Evolutionary conservation across 345 rosid genomes (phyloP).

Genomic region (Gossypium raimondii): DNA sequence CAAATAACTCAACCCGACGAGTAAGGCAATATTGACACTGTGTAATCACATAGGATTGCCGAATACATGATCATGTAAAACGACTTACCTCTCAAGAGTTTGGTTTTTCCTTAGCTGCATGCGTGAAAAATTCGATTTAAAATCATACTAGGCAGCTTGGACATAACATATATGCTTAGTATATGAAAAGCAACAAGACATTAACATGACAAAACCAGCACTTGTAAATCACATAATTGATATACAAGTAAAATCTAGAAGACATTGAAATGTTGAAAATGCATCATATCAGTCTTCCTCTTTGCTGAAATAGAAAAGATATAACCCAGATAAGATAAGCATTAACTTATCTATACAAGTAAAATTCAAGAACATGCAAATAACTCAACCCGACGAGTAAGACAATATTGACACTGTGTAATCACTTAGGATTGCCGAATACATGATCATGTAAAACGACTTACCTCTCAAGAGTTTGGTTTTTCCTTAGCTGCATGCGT

Average conservation of each 20-base stretch:
- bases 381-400: not conserved
- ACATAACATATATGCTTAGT: not conserved
- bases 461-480: slow-evolving; percentile 88
- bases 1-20: not conserved
- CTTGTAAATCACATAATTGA: not conserved
- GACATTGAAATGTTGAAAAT: not conserved
- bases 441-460: not conserved
- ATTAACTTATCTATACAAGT: not conserved
- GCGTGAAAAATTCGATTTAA: slow-evolving; percentile 20
- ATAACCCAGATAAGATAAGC: not conserved
- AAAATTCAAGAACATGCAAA: not conserved
- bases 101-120: slow-evolving; percentile 91
- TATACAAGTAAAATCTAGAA: not conserved
- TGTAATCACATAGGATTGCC: not conserved
- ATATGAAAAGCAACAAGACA: not conserved
- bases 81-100: slow-evolving; percentile 74
- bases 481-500: slow-evolving; percentile 86
- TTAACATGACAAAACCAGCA: not conserved
- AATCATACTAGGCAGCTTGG: not conserved
- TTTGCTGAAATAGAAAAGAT: not conserved
- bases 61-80: not conserved
- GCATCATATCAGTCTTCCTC: not conserved
- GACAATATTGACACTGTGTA: not conserved
- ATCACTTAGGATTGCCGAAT: not conserved
- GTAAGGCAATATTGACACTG: not conserved